These are phyloP conservation scores for Hortaea werneckii DNA, from an alignment of 2,329 filamentous ascomycete species.

Conservation along the genomic window DNA sequence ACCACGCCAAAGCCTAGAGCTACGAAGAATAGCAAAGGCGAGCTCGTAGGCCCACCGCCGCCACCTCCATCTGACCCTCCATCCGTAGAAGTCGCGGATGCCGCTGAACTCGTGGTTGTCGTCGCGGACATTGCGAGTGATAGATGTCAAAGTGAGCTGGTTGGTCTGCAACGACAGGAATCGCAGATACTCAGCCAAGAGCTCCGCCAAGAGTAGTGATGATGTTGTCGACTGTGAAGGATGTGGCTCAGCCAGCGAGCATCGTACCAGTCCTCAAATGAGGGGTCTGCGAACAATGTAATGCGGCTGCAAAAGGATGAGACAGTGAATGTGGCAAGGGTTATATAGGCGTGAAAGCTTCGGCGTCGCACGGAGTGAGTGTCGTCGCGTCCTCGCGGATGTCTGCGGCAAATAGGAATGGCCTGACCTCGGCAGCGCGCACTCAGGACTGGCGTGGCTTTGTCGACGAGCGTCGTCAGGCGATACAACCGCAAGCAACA, in stretches of 20 bases:
- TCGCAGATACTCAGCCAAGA: not conserved
- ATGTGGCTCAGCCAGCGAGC: not conserved
- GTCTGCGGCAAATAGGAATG: too few species aligned
- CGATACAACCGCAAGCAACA: too few species aligned
- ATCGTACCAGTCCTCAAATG: not conserved
- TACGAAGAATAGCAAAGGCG: conserved; percentile 81
- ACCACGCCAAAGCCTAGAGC: conserved; percentile 95
- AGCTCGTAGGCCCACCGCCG: conserved; percentile 47
- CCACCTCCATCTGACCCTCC: not conserved
- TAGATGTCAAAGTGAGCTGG: not conserved
- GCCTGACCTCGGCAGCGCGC: too few species aligned
- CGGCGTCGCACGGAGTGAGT: too few species aligned
- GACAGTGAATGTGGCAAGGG: too few species aligned
- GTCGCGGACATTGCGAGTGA: not conserved
- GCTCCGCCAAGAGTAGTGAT: not conserved
- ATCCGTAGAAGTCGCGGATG: not conserved
- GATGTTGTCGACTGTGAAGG: not conserved
- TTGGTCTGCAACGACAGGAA: not conserved
- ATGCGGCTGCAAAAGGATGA: too few species aligned
- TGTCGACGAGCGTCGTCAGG: too few species aligned
- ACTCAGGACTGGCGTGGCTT: too few species aligned
- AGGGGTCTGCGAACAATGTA: too few species aligned
- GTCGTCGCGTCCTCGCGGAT: too few species aligned
- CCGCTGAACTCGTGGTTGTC: not conserved
- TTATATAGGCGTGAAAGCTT: too few species aligned